Conservation (phyloP, 2,329 filamentous ascomycete species). For the Botryotinia calthae region DNA sequence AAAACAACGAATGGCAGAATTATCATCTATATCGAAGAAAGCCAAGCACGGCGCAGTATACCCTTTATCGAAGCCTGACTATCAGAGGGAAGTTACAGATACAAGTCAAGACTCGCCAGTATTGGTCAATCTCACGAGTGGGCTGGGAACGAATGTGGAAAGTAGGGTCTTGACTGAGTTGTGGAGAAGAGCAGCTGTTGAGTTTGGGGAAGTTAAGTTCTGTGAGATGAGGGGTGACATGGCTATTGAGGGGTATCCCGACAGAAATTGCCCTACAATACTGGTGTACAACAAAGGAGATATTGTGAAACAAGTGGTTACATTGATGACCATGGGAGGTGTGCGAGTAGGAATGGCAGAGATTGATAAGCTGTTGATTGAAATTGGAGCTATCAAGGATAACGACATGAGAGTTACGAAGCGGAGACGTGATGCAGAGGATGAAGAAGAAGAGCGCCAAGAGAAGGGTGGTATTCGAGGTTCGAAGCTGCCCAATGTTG, state of each 20-base stretch:
- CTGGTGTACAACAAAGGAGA: constrained; percentile 90
- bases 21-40: constrained; percentile 71
- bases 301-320: constrained; percentile 90
- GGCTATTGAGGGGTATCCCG: constrained; percentile 95
- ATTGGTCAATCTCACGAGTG: constrained; percentile 79
- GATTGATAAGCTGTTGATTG: constrained; percentile 77
- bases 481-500: constrained; percentile 29
- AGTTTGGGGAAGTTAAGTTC: constrained; percentile 95
- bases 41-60: constrained; percentile 88
- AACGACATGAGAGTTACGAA: constrained; percentile 70
- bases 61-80: constrained; percentile 91
- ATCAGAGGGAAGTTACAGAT: constrained; percentile 86
- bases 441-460: constrained; percentile 35
- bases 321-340: constrained; percentile 75
- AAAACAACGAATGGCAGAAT: constrained; percentile 81
- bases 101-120: constrained; percentile 69
- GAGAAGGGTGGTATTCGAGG: constrained; percentile 36
- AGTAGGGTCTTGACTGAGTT: constrained; percentile 79
- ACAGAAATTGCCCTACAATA: constrained; percentile 91
- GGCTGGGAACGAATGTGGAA: constrained; percentile 76
- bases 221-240: constrained; percentile 90
- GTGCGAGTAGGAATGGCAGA: constrained; percentile 67
- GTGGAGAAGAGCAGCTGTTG: constrained; percentile 78
- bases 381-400: constrained; percentile 74
- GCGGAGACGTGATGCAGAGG: constrained; percentile 36